Evolutionary conservation across 148 eudicot species (phyloP).

Genomic region (Euryodendron excelsum): DNA sequence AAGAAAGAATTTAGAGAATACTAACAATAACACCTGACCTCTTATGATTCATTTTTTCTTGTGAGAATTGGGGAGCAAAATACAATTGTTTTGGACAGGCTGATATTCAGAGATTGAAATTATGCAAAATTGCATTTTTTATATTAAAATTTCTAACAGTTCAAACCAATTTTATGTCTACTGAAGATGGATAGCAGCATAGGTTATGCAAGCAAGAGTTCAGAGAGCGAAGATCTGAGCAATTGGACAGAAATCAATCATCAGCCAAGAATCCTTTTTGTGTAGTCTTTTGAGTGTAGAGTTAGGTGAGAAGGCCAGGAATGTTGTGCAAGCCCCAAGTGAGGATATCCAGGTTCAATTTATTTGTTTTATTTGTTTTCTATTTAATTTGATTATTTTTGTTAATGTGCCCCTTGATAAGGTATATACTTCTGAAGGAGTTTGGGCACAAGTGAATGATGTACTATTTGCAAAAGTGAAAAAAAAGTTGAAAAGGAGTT

Average conservation of each 20-base stretch:
- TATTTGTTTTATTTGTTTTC: not conserved
- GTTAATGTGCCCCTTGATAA: not conserved
- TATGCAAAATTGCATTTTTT: too few species aligned
- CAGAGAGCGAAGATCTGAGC: not conserved
- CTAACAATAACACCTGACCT: conserved; percentile 7
- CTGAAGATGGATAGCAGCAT: too few species aligned
- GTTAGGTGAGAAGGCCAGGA: not conserved
- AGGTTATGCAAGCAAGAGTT: too few species aligned
- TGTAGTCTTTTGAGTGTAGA: not conserved
- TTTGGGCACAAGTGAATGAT: not conserved
- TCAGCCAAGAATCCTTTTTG: not conserved
- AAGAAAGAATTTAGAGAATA: conserved; percentile 30
- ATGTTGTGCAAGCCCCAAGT: too few species aligned
- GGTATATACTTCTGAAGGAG: not conserved
- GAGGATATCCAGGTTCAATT: not conserved
- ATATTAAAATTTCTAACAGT: too few species aligned
- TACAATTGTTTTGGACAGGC: not conserved
- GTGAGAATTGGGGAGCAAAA: not conserved
- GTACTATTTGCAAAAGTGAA: not conserved
- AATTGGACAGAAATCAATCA: not conserved
- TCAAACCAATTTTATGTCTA: too few species aligned
- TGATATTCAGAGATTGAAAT: too few species aligned
- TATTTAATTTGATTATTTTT: too few species aligned
- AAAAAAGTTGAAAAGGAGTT: not conserved
- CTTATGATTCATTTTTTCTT: not conserved